These are phyloP conservation scores for Mycena maculata DNA, from an alignment of 768 basidiomycete genomes.

Conservation along the genomic window DNA sequence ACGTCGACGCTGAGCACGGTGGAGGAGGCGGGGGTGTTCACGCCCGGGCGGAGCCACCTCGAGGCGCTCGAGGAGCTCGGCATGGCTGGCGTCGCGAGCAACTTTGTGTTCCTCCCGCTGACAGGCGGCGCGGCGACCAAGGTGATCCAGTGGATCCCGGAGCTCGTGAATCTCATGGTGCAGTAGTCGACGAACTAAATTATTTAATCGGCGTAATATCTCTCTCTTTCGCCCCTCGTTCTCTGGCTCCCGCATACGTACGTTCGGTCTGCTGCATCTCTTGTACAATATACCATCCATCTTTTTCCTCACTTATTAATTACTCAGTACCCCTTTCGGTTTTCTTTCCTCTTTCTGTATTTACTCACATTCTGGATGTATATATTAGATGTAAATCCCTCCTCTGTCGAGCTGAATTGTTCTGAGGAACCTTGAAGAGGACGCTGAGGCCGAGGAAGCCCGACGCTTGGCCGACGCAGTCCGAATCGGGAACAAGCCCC, in stretches of 20 bases:
- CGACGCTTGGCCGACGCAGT: too few relatives aligned
- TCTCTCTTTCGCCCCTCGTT: slow-evolving; percentile 25
- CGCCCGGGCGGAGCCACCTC: slow-evolving; percentile 64
- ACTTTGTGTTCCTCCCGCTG: slow-evolving; percentile 75
- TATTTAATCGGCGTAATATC: not conserved
- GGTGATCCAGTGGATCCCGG: slow-evolving; percentile 82
- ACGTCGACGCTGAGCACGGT: slow-evolving; percentile 72
- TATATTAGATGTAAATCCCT: slow-evolving; percentile 5
- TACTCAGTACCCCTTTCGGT: not conserved
- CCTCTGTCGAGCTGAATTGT: too few relatives aligned
- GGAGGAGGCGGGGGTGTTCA: slow-evolving; percentile 62
- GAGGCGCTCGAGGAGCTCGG: slow-evolving; percentile 74
- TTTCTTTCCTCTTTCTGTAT: not conserved
- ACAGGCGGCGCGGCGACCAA: slow-evolving; percentile 65
- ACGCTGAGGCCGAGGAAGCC: too few relatives aligned
- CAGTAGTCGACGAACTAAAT: slow-evolving; percentile 41
- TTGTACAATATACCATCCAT: slow-evolving; percentile 7
- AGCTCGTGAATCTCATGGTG: slow-evolving; percentile 64
- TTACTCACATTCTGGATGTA: not conserved
- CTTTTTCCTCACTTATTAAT: not conserved
- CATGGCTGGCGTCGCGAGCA: slow-evolving; percentile 82
- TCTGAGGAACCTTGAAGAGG: too few relatives aligned
- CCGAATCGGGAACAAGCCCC: too few relatives aligned
- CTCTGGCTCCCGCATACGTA: not conserved
- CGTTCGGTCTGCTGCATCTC: slow-evolving; percentile 1